Evolutionary conservation across 2,329 filamentous ascomycete species (phyloP).

Genomic region (Harringtonia lauricola): DNA sequence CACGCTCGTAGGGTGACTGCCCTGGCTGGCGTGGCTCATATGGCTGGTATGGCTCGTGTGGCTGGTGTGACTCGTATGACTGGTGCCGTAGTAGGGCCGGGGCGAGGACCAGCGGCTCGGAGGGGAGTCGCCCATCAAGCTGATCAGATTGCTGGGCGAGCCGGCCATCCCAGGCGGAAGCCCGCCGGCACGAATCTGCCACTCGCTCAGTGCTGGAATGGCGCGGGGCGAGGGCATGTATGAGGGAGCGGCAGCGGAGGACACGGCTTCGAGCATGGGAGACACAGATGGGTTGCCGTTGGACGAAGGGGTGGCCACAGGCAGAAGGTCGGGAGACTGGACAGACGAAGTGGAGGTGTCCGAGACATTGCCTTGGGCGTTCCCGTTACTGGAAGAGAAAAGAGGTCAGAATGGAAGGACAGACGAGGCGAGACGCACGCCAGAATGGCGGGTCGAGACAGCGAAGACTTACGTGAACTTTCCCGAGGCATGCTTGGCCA

Average conservation of each 20-base stretch:
- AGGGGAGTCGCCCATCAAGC: conserved; percentile 38
- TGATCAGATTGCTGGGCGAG: conserved; percentile 43
- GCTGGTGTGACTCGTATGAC: conserved; percentile 10
- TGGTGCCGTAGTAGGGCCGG: conserved; percentile 28
- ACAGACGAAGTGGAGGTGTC: conserved; percentile 30
- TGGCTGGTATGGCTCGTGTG: conserved; percentile 9
- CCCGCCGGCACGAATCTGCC: conserved; percentile 19
- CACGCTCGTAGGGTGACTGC: conserved; percentile 14
- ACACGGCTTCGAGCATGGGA: conserved; percentile 36
- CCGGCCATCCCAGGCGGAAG: conserved; percentile 28
- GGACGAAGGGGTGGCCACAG: conserved; percentile 23
- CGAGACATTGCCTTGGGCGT: conserved; percentile 24
- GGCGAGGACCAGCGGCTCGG: conserved; percentile 39
- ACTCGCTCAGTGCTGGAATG: conserved; percentile 32
- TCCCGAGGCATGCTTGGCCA: conserved; percentile 39
- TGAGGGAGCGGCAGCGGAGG: conserved; percentile 31
- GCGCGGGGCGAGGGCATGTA: conserved; percentile 30
- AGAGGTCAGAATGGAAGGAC: conserved; percentile 6
- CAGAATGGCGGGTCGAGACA: conserved; percentile 14
- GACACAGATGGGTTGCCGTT: conserved; percentile 32
- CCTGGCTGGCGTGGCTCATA: conserved; percentile 7
- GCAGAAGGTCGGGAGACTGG: conserved; percentile 34
- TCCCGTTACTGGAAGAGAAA: conserved; percentile 17
- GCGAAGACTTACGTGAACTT: conserved; percentile 36
- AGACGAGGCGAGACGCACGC: conserved; percentile 10